phyloP scores from a whole-genome alignment of 768 basidiomycete species.

The Cyathus striatus region DNA sequence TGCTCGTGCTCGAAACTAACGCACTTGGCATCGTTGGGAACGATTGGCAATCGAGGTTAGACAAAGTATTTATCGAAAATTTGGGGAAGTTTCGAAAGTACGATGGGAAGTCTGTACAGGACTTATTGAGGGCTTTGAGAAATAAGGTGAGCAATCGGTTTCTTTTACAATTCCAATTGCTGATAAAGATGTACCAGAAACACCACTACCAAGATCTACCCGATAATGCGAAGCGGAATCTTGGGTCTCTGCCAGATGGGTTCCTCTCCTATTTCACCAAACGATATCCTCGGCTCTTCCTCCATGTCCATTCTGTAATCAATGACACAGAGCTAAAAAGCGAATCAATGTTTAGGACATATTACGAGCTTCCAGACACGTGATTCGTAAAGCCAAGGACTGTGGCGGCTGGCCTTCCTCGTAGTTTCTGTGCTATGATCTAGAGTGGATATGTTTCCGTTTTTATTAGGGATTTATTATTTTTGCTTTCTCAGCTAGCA shows the following conservation, averaged over 20 bases:
- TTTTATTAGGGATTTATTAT: no score
- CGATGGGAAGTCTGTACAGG: slow-evolving; percentile 85
- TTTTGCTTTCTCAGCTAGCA: no score
- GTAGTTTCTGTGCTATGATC: no score
- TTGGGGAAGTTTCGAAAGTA: slow-evolving; percentile 98
- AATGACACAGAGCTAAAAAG: slow-evolving; percentile 61
- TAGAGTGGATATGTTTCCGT: no score
- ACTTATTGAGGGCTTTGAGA: slow-evolving; percentile 85
- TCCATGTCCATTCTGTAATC: slow-evolving; percentile 89
- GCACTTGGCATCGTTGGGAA: slow-evolving; percentile 73
- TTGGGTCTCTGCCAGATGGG: slow-evolving; percentile 90
- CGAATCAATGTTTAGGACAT: slow-evolving; percentile 89
- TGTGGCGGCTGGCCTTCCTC: no score
- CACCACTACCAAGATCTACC: slow-evolving; percentile 98
- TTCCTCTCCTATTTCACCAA: slow-evolving; percentile 91
- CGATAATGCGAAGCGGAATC: slow-evolving; percentile 80
- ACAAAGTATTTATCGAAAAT: slow-evolving; percentile 89
- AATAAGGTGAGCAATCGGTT: slow-evolving; percentile 70
- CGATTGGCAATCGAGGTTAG: slow-evolving; percentile 86
- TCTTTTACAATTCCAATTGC: not conserved
- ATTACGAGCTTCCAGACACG: slow-evolving; percentile 67
- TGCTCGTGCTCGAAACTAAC: slow-evolving; percentile 69
- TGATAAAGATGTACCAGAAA: slow-evolving; percentile 52
- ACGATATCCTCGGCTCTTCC: slow-evolving; percentile 86
- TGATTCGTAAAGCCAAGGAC: no score